Conservation (phyloP, 164 flowering plant species). For the Magnolia sinica region DNA sequence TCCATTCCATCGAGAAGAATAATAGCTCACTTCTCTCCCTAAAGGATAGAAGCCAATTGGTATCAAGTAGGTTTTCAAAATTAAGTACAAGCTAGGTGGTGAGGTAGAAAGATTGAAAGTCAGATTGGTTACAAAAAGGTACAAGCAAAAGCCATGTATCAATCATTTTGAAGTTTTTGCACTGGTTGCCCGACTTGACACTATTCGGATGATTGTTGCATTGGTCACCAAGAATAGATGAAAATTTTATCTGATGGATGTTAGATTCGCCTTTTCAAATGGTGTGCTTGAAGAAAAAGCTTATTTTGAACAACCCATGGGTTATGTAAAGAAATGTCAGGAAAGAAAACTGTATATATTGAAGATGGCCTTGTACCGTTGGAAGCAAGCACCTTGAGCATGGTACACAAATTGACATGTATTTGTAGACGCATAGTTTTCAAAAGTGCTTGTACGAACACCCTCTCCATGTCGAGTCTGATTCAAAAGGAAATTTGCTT, state of each 20-base stretch:
- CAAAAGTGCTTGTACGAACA: background rate
- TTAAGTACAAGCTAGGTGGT: background rate
- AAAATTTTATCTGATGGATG: background rate
- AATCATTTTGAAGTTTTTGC: background rate
- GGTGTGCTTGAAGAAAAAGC: background rate
- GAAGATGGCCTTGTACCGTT: background rate
- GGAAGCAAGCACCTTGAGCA: slow-evolving; percentile 8
- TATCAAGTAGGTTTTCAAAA: background rate
- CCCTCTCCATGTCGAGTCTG: background rate
- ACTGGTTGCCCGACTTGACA: background rate
- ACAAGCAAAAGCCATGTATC: background rate
- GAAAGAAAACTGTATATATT: slow-evolving; percentile 9
- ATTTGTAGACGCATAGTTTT: background rate
- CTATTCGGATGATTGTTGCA: background rate
- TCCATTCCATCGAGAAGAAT: background rate
- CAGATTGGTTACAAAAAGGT: background rate
- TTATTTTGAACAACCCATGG: background rate
- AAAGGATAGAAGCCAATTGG: background rate
- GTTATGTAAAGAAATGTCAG: slow-evolving; percentile 1
- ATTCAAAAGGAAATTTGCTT: background rate
- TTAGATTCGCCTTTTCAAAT: background rate
- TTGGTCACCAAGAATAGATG: background rate
- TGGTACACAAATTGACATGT: background rate
- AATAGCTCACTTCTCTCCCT: background rate
- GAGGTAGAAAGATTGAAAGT: background rate